phyloP scores from a whole-genome alignment of 768 basidiomycete species.

The Amanita rubescens region DNA sequence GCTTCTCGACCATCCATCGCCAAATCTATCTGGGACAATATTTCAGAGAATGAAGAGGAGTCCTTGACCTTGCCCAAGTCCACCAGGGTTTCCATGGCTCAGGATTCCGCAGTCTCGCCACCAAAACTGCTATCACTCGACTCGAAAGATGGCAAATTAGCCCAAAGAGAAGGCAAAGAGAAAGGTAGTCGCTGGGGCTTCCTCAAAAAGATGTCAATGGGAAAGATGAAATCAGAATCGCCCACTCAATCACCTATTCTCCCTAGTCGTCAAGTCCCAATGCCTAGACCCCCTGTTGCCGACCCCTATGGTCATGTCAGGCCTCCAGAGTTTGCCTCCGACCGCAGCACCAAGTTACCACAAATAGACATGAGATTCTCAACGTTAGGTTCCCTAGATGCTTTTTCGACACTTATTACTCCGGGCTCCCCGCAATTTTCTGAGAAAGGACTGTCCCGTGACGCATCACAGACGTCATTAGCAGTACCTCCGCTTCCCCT shows the following conservation, averaged over 20 bases:
- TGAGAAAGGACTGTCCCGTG: slow-evolving; percentile 19
- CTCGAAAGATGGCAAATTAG: slow-evolving; percentile 15
- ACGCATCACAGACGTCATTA: slow-evolving; percentile 20
- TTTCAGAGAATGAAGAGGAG: slow-evolving; percentile 23
- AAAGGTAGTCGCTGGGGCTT: slow-evolving; percentile 88
- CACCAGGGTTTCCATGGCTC: slow-evolving; percentile 14
- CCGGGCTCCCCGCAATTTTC: slow-evolving; percentile 19
- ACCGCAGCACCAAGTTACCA: slow-evolving; percentile 38
- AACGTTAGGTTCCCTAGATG: slow-evolving; percentile 56
- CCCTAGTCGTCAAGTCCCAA: slow-evolving; percentile 22
- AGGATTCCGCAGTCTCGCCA: slow-evolving; percentile 10
- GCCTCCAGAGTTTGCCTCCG: slow-evolving; percentile 19
- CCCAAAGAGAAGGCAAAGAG: slow-evolving; percentile 39
- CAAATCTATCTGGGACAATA: slow-evolving; percentile 46
- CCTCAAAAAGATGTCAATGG: slow-evolving; percentile 98
- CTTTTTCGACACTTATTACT: slow-evolving; percentile 30
- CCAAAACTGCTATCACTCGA: slow-evolving; percentile 10
- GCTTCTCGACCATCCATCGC: slow-evolving; percentile 30
- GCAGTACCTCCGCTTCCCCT: slow-evolving; percentile 12
- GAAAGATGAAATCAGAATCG: slow-evolving; percentile 71
- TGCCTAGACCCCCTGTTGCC: slow-evolving; percentile 22
- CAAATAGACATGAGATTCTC: slow-evolving; percentile 70
- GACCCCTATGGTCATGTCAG: slow-evolving; percentile 19
- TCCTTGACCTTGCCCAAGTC: slow-evolving; percentile 7
- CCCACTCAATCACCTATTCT: slow-evolving; percentile 35